These are phyloP conservation scores for Aspergillus ibericus DNA, from an alignment of 2,329 filamentous ascomycete genomes.

Conservation along the genomic window DNA sequence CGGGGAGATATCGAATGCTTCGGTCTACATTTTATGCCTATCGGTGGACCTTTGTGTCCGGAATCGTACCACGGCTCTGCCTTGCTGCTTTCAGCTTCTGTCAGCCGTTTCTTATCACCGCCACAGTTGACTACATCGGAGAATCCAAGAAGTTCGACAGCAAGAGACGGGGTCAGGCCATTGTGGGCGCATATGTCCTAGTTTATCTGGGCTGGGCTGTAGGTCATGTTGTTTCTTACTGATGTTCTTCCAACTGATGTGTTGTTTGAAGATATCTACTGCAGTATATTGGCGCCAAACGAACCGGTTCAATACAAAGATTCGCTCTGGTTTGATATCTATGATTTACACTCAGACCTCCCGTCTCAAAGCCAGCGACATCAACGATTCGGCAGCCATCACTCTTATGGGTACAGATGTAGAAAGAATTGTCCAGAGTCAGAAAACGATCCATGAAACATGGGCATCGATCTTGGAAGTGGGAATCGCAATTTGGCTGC, in stretches of 20 bases:
- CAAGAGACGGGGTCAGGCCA: conserved; percentile 21
- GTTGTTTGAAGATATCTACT: conserved; percentile 19
- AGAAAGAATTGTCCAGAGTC: conserved; percentile 28
- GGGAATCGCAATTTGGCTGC: conserved; percentile 38
- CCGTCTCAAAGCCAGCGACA: conserved; percentile 26
- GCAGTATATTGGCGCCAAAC: conserved; percentile 27
- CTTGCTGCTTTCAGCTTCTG: conserved; percentile 21
- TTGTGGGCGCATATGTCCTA: conserved; percentile 34
- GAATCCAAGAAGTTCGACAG: neutral
- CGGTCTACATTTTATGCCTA: neutral
- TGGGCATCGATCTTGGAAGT: conserved; percentile 40
- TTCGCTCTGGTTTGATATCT: conserved; percentile 35
- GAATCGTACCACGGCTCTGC: neutral
- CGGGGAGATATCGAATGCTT: neutral
- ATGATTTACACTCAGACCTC: conserved; percentile 49
- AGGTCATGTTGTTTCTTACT: neutral
- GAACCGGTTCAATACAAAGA: conserved; percentile 29
- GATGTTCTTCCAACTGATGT: neutral
- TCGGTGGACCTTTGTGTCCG: neutral
- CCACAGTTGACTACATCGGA: neutral
- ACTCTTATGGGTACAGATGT: conserved; percentile 51
- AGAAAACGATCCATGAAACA: conserved; percentile 30
- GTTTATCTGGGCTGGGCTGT: conserved; percentile 36
- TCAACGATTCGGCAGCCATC: conserved; percentile 40
- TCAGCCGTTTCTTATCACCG: conserved; percentile 30